Evolutionary conservation across 202 grass and related monocot genomes (phyloP), one percentile per base, ranked within the genome.

Genomic region (Brachypodium distachyon): DNA sequence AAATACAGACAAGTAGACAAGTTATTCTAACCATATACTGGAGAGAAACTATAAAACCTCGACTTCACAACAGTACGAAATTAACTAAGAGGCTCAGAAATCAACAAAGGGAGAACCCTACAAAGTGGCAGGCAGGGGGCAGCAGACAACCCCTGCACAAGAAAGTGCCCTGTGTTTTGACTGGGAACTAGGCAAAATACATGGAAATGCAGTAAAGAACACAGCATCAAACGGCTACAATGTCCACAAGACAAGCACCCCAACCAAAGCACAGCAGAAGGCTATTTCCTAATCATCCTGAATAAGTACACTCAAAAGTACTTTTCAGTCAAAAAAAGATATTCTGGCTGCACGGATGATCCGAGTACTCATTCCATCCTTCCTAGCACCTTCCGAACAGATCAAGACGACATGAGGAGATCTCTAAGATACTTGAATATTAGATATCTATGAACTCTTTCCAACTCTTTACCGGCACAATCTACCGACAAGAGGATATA

Each of bases 251-350:
- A 71, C 77, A 88, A 70, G 70, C 23, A 74, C 39, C 63, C 46
- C 3, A 41, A 71, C 54, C 70, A 73, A 65, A 80, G 76, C 23
- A 10, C 50, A 43, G 44, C 36, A 76, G 4, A 78, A 61, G 36
- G 49, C 12, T 53, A 42, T 68, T 67, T 50, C 39, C 33, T 83
- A 74, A 61, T 83, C 75, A 79, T 75, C 46, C 16, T 5, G 33
- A 79, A 48, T 73, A 71, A 84, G 86, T 81, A 80, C 81, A 76
- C 56, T 65, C 23, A 65, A 62, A 84, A 84, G 56, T 76, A 76
- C 57, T 88, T 84, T 65, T 23, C 19, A 62, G 86, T 84, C 86
- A 77, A 88, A 88, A 77, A 88, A 88, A 84, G 81, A 84, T 84
- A 70, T 51, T 53, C 75, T 36, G 36, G 61, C 52, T n/a, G 28